phyloP scores from a whole-genome alignment of 768 basidiomycete species.

The Mycena vitilis region DNA sequence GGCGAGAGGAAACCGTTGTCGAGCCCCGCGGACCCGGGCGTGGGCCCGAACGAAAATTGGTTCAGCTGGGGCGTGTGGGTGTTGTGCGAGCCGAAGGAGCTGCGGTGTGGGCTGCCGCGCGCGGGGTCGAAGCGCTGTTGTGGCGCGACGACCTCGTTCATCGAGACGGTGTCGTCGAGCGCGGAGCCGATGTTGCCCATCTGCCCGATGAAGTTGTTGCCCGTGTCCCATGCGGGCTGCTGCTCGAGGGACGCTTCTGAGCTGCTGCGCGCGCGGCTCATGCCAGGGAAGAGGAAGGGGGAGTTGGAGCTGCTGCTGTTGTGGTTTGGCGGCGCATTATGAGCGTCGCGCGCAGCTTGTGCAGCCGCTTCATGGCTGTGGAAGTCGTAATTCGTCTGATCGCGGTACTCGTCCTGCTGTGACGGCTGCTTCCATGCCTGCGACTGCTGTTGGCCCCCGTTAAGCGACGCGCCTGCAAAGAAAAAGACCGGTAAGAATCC shows the following conservation, averaged over 20 bases:
- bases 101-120: conserved; percentile 39
- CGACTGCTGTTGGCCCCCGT: conserved; percentile 3
- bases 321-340: conserved; percentile 1
- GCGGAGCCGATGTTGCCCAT: conserved; percentile 49
- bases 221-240: conserved; percentile 63
- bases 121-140: conserved; percentile 35
- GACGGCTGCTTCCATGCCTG: conserved; percentile 17
- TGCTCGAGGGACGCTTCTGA: conserved; percentile 70
- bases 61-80: conserved; percentile 33
- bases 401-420: conserved; percentile 29
- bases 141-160: conserved; percentile 43
- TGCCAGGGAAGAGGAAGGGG: conserved; percentile 47
- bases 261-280: conserved; percentile 65
- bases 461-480: conserved; percentile 15
- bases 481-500: not conserved
- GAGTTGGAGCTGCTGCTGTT: conserved; percentile 21
- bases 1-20: conserved; percentile 44
- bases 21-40: conserved; percentile 26
- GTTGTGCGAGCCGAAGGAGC: conserved; percentile 41
- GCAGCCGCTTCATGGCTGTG: not conserved
- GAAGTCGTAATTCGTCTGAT: conserved; percentile 21
- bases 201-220: conserved; percentile 44
- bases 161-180: conserved; percentile 48
- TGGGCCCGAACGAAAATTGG: conserved; percentile 49
- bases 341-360: not conserved